These are phyloP conservation scores for Geum urbanum DNA, from an alignment of 306 rosid species.

Conservation along the genomic window DNA sequence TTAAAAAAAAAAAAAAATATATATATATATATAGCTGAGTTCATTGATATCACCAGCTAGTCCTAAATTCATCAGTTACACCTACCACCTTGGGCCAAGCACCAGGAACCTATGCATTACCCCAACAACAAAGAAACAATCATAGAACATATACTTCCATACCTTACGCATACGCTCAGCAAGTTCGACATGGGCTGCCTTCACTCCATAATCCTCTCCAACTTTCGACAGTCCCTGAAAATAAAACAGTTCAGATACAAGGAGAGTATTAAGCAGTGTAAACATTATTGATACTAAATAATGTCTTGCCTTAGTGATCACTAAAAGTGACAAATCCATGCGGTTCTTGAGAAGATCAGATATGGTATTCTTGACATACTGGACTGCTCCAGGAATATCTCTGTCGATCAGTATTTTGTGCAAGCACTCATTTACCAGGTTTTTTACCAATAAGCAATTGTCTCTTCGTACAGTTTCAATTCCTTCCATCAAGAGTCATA, in stretches of 20 bases:
- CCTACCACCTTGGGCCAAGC: background rate
- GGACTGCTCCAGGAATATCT: conserved; percentile 90
- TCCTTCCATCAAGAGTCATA: conserved; percentile 44
- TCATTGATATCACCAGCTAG: background rate
- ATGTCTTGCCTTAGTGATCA: conserved; percentile 75
- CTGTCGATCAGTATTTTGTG: conserved; percentile 80
- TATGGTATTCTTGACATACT: conserved; percentile 83
- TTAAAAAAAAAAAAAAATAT: too few species aligned
- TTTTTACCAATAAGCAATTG: conserved; percentile 93
- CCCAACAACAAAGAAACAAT: background rate
- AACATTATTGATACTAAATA: conserved; percentile 6
- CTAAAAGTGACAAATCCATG: conserved; percentile 92
- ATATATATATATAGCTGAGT: background rate
- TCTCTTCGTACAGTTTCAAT: conserved; percentile 97
- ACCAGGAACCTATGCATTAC: conserved; percentile 6
- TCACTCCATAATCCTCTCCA: conserved; percentile 97
- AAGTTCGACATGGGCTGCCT: conserved; percentile 94
- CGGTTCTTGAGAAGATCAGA: conserved; percentile 98
- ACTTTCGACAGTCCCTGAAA: conserved; percentile 88
- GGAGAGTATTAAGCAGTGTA: background rate
- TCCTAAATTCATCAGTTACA: background rate
- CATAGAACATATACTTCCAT: conserved; percentile 17
- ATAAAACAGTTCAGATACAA: conserved; percentile 4
- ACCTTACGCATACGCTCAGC: conserved; percentile 99
- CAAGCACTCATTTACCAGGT: conserved; percentile 88